Conservation (phyloP, 108 stramenopile genomes). For the Cyclotella sp. region DNA sequence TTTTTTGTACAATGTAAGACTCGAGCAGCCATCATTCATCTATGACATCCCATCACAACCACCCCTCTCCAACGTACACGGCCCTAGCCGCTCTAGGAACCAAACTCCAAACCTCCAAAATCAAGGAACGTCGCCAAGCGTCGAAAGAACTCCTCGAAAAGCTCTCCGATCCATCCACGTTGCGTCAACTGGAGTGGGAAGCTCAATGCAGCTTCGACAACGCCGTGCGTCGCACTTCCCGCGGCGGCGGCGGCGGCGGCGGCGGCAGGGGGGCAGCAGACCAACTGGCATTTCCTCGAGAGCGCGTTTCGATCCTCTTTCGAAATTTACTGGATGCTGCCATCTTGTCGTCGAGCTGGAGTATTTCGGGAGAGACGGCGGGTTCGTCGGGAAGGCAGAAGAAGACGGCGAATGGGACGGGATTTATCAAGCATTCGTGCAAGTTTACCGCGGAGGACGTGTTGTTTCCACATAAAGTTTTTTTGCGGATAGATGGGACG, state of each 20-base stretch:
- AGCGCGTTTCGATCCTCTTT: conserved; percentile 38
- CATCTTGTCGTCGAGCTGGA: conserved; percentile 24
- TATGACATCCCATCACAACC: not conserved
- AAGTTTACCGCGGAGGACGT: conserved; percentile 45
- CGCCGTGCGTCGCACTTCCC: not conserved
- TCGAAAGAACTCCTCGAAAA: conserved; percentile 41
- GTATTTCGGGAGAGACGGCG: conserved; percentile 5
- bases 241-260: not conserved
- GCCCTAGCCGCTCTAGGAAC: conserved; percentile 38
- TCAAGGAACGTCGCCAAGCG: conserved; percentile 38
- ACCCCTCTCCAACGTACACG: conserved; percentile 34
- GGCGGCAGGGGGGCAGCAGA: conserved; percentile 1
- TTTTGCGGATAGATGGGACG: conserved; percentile 35
- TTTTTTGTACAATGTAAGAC: too few relatives aligned
- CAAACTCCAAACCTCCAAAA: conserved; percentile 41
- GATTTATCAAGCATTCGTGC: conserved; percentile 24
- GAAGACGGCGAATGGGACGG: conserved; percentile 40
- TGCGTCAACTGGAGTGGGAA: conserved; percentile 32
- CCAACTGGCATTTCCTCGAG: conserved; percentile 21
- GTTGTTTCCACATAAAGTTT: conserved; percentile 46
- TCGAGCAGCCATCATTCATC: not conserved
- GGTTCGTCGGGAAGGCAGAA: conserved; percentile 1
- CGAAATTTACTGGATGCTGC: conserved; percentile 43
- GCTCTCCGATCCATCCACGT: conserved; percentile 30
- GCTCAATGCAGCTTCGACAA: conserved; percentile 26